A percentile compares a stretch with the other conserved stretches of the same genome.
phyloP scores from a whole-genome alignment of 768 basidiomycete genomes.

The Chlorophyllum brunneum region DNA sequence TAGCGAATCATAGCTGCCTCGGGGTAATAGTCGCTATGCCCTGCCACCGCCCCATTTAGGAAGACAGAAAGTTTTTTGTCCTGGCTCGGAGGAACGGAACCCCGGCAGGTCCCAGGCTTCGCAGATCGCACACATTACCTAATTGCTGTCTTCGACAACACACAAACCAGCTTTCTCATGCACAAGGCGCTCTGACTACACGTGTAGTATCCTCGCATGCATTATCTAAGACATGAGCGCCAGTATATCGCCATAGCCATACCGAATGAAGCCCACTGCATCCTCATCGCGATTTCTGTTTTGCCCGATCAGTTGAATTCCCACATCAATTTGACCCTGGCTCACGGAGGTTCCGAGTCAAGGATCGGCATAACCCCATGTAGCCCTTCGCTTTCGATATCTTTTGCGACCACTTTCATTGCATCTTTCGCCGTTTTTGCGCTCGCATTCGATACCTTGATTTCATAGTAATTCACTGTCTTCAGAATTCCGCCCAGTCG shows the following conservation, averaged over 20 bases:
- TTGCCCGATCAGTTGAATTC: conserved; percentile 18
- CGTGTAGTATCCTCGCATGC: no score
- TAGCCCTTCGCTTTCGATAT: conserved; percentile 62
- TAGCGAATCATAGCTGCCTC: background rate
- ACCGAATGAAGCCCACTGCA: conserved; percentile 50
- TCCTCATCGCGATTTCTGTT: conserved; percentile 42
- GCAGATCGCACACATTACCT: conserved; percentile 2
- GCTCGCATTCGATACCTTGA: conserved; percentile 42
- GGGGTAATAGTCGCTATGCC: no score
- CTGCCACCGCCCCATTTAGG: no score
- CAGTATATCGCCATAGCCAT: conserved; percentile 52
- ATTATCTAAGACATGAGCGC: conserved; percentile 42
- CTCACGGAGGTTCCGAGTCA: conserved; percentile 44
- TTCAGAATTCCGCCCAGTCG: conserved; percentile 39
- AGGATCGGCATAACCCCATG: conserved; percentile 28
- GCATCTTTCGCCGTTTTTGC: conserved; percentile 48
- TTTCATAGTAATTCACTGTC: conserved; percentile 50
- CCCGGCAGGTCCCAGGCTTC: conserved; percentile 22
- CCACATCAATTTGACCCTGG: conserved; percentile 22
- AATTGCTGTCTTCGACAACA: no score
- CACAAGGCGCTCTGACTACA: no score
- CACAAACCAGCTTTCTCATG: no score
- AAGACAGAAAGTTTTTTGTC: conserved; percentile 42
- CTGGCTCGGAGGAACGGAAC: conserved; percentile 35
- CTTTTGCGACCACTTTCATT: conserved; percentile 51